Conservation (phyloP, 2,329 filamentous ascomycete genomes). For the Conoideocrella luteorostrata region DNA sequence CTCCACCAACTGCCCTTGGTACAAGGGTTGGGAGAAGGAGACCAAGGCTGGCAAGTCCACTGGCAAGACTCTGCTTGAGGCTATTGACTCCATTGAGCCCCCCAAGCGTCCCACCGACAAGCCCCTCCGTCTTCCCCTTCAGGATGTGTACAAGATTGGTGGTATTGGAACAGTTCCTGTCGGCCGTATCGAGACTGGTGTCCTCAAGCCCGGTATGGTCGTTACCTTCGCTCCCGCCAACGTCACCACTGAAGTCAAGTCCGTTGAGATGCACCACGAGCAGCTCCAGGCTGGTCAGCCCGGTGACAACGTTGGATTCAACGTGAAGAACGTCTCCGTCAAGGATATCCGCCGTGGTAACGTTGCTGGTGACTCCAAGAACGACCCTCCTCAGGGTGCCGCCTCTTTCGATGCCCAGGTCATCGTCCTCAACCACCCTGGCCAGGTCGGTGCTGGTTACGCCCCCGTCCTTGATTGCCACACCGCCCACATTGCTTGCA, state of each 20-base stretch:
- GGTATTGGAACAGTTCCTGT: constrained; percentile 99
- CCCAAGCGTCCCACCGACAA: constrained; percentile 95
- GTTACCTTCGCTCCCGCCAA: constrained; percentile 97
- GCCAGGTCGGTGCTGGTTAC: constrained; percentile 98
- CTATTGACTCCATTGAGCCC: constrained; percentile 92
- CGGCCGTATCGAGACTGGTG: constrained; percentile 99
- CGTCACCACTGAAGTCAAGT: constrained; percentile 99
- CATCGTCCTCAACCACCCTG: constrained; percentile 99
- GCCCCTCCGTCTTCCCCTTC: constrained; percentile 98
- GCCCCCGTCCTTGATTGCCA: constrained; percentile 99
- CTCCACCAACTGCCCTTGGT: constrained; percentile 96
- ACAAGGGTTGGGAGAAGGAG: constrained; percentile 99
- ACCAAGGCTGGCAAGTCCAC: constrained; percentile 73
- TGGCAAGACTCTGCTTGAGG: constrained; percentile 98
- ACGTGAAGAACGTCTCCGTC: constrained; percentile 99
- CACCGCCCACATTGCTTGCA: constrained; percentile 99
- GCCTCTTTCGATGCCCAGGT: constrained; percentile 99
- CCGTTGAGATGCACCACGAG: constrained; percentile 99
- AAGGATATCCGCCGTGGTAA: constrained; percentile 99
- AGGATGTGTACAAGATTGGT: constrained; percentile 99
- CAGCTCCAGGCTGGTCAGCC: constrained; percentile 91
- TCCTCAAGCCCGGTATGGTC: constrained; percentile 87
- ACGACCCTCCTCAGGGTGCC: constrained; percentile 84
- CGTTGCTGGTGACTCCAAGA: constrained; percentile 99
- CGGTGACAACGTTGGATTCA: constrained; percentile 99